phyloP scores from a whole-genome alignment of 495 filamentous ascomycete genomes.

The Neurospora sp. region DNA sequence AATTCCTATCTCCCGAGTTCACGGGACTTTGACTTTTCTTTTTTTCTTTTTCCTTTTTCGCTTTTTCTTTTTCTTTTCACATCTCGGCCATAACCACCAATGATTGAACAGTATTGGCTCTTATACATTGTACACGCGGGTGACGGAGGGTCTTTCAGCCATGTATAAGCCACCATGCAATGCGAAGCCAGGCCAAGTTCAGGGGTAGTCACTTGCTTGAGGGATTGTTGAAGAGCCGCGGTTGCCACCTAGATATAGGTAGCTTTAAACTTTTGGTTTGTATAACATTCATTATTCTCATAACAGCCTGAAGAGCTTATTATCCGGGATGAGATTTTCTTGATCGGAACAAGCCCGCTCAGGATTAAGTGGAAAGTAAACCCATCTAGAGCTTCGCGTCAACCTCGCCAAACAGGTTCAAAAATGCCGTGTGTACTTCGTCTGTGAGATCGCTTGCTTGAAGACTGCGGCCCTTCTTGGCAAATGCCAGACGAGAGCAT shows the following conservation, averaged over 20 bases:
- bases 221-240: not conserved
- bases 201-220: not conserved
- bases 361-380: not conserved
- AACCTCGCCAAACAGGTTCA: slow-evolving; percentile 60
- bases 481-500: slow-evolving; percentile 80
- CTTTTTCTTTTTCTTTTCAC: not conserved
- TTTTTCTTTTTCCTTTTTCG: no score
- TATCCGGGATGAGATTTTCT: not conserved
- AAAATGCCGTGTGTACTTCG: slow-evolving; percentile 75
- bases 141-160: not conserved
- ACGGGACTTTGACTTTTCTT: not conserved
- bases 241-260: not conserved
- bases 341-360: not conserved
- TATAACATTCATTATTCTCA: not conserved
- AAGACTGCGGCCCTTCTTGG: slow-evolving; percentile 76
- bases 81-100: not conserved
- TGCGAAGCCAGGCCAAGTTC: not conserved
- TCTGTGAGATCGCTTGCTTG: slow-evolving; percentile 94
- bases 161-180: not conserved
- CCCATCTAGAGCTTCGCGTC: slow-evolving; percentile 12
- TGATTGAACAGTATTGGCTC: not conserved
- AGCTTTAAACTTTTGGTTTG: not conserved
- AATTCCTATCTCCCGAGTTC: not conserved
- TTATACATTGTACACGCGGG: not conserved
- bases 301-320: not conserved